Evolutionary conservation across 2,329 filamentous ascomycete genomes (phyloP), one percentile per base, ranked within the genome.

Genomic region (Fusarium sp.): DNA sequence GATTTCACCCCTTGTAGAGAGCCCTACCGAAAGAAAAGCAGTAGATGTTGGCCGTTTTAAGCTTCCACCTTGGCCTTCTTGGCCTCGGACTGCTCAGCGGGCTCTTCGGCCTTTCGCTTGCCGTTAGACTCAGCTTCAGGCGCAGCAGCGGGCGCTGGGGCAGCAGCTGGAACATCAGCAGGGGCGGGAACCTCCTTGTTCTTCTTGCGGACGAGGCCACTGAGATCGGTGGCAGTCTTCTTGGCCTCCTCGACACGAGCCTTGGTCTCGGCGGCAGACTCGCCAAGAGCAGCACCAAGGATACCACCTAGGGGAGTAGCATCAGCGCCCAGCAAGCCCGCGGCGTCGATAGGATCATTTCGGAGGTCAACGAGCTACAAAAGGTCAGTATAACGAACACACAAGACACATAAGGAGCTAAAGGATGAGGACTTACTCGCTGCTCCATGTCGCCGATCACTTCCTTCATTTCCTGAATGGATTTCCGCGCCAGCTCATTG

Each of bases 391-490:
- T 47, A 54, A 11, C 2, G 20, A 37, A 25, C 15, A 6, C n/a
- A 17, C 10, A 40, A 35, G 33, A n/a, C 12, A 57, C 32, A 20
- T 7, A 30, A 32, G 10, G 12, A 20, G 20, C 25, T 32, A 32
- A 43, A 75, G 72, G 64, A 14, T 1, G 71, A 74, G 10, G 64
- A 83, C 89, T 83, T 84, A 93, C 90, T 74, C 93, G 87, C 80
- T 92, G 89, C 84, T 95, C 91, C 90, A 97, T 94, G 75, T 97
- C 94, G 63, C 88, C 88, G 57, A 96, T 88, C 74, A 97, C 90
- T 70, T 95, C 92, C 83, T 93, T 94, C 74, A 94, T 92, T 70
- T 97, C 93, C 63, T 86, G 83, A 70, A 97, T 93, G 69, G 89
- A 87, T 70, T 86, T 86, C 76, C 90, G 86, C 47, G 88, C 88